Base-by-base conservation (phyloP, 345 rosid genomes). In the Camelina laxa region DNA sequence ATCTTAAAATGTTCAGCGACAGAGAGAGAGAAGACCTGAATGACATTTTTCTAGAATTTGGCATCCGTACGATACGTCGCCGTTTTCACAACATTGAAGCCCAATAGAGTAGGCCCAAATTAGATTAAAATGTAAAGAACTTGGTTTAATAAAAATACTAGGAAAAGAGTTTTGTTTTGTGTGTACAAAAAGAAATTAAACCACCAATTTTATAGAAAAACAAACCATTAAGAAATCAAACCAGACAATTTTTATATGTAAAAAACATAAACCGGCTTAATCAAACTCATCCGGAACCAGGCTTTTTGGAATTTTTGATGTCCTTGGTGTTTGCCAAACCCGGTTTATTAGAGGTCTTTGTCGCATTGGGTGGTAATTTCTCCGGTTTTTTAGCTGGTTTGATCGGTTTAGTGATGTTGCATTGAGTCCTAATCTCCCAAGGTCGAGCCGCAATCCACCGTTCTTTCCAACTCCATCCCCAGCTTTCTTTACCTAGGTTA, bases 401-500 rank as follows among this genome's bases (percentile, higher is more conserved):
- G 67, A 33, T 48, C 24, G 72, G 70, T 70, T 76, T 75, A 35
- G 12, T 73, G 17, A 72, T 77, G 35, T 77, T 75, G 60, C 78
- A 48, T 21, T 85, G 84, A 64, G 79, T 59, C 50, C 94, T 83
- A n/a, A 87, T 74, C 78, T 91, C 97, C 96, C 94, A 91, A 2
- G 96, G 97, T 51, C 89, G 81, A 30, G 96, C 96, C 0, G 92
- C 85, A 2, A 91, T 73, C 96, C 97, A 89, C 22, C 91, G 88
- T 76, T 89, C 94, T 73, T 81, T 83, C 98, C 97, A 89, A 81
- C 94, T 93, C 94, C 96, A 91, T 24, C 91, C 96, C 98, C 91
- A 91, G 48, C 79, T 84, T 60, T 88, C 91, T 77, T 86, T 87
- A 42, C 86, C 87, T 3, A 88, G 77, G 61, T 80, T 85, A 73